phyloP scores from a whole-genome alignment of 192 early-diverging fungal genomes.

The Podochytrium sp. region DNA sequence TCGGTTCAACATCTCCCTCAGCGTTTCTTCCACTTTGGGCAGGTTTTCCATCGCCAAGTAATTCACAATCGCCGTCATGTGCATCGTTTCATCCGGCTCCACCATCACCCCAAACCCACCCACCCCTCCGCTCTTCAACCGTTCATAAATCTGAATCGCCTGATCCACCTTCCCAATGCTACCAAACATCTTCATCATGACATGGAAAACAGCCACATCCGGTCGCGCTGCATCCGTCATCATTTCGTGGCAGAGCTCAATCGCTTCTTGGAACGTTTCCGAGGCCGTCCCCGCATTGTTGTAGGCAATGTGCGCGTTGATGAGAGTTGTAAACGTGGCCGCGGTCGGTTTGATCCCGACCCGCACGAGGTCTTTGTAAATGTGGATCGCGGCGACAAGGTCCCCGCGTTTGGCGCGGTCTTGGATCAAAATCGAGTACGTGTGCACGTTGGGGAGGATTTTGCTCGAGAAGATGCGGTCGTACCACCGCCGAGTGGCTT shows the following conservation, averaged over 20 bases:
- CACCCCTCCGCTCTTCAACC: not conserved
- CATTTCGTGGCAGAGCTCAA: slow-evolving; percentile 25
- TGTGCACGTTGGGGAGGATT: slow-evolving; percentile 31
- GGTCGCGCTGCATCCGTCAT: slow-evolving; percentile 3
- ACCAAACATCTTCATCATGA: slow-evolving; percentile 22
- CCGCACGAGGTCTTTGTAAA: slow-evolving; percentile 26
- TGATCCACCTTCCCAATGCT: slow-evolving; percentile 3
- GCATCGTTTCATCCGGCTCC: slow-evolving; percentile 29
- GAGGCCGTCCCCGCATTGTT: not conserved
- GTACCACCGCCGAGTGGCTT: slow-evolving; percentile 35
- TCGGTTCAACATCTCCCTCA: slow-evolving; percentile 6
- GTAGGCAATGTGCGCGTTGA: slow-evolving; percentile 17
- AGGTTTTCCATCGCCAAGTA: slow-evolving; percentile 14
- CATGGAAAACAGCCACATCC: slow-evolving; percentile 26
- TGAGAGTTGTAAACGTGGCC: slow-evolving; percentile 28
- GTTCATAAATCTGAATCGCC: slow-evolving; percentile 14
- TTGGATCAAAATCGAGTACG: slow-evolving; percentile 32
- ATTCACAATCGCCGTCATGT: slow-evolving; percentile 10
- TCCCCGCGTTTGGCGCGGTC: slow-evolving; percentile 28
- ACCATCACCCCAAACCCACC: not conserved
- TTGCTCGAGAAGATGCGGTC: slow-evolving; percentile 30
- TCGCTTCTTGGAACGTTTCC: slow-evolving; percentile 1
- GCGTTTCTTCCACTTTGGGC: slow-evolving; percentile 17
- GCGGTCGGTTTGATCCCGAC: slow-evolving; percentile 17
- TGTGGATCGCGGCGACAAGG: slow-evolving; percentile 18